A percentile compares a stretch with the other conserved stretches of the same genome.
Evolutionary conservation across 2,329 filamentous ascomycete species (phyloP).

Genomic region (Neoascochyta sp.): DNA sequence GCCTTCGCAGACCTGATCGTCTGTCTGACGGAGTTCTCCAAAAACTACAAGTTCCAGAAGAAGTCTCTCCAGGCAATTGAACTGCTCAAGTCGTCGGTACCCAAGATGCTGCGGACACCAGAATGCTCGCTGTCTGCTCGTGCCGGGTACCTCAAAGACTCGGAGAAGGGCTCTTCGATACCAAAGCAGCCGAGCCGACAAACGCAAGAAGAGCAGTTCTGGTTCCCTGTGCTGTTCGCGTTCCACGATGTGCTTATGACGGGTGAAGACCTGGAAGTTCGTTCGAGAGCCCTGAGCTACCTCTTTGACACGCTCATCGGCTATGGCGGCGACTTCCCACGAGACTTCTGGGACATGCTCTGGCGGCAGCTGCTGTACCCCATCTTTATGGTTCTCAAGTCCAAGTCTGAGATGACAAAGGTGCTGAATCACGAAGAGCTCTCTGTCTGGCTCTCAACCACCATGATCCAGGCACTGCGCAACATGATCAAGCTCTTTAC

Average conservation of each 20-base stretch:
- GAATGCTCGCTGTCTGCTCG: constrained; percentile 85
- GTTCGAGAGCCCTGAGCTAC: constrained; percentile 83
- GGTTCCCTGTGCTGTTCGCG: constrained; percentile 96
- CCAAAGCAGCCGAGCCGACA: constrained; percentile 68
- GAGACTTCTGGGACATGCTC: constrained; percentile 96
- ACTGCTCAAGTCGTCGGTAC: constrained; percentile 86
- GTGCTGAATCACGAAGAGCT: constrained; percentile 93
- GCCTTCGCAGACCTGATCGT: constrained; percentile 96
- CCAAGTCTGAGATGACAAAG: constrained; percentile 93
- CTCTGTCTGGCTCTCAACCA: constrained; percentile 97
- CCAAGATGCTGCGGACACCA: constrained; percentile 90
- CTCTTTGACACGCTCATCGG: constrained; percentile 90
- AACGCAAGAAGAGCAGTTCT: constrained; percentile 93
- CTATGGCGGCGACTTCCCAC: constrained; percentile 86
- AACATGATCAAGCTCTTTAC: constrained; percentile 99
- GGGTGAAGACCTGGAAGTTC: constrained; percentile 93
- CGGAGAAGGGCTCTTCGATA: constrained; percentile 49
- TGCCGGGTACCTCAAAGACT: constrained; percentile 49
- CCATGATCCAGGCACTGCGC: constrained; percentile 95
- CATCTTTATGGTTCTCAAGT: constrained; percentile 97
- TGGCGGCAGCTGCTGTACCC: constrained; percentile 96
- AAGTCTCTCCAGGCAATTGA: constrained; percentile 96
- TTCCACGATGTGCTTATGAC: constrained; percentile 99
- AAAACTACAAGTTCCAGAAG: constrained; percentile 98
- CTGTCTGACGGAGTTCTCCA: constrained; percentile 96